Evolutionary conservation across 768 basidiomycete genomes (phyloP).

Genomic region (Psilocybe subaeruginosa): DNA sequence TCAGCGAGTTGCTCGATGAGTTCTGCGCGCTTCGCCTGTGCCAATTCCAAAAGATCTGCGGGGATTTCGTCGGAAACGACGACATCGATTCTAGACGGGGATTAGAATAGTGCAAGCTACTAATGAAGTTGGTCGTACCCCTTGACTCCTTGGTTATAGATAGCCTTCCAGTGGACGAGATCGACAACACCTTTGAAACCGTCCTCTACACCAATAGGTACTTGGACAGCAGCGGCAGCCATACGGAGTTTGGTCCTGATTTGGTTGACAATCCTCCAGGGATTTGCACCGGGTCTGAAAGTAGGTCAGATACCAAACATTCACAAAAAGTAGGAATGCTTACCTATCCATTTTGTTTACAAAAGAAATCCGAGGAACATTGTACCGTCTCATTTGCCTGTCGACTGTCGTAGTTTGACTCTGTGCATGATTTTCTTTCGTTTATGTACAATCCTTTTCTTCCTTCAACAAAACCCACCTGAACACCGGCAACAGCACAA

Average conservation of each 20-base stretch:
- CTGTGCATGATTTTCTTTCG: constrained; percentile 36
- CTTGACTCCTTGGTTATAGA: constrained; percentile 94
- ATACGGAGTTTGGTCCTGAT: constrained; percentile 91
- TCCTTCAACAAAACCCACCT: constrained; percentile 44
- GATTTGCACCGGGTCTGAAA: constrained; percentile 83
- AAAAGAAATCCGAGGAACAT: constrained; percentile 91
- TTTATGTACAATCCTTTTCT: not conserved
- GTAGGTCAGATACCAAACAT: too few species aligned
- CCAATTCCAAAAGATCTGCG: constrained; percentile 68
- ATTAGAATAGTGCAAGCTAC: not conserved
- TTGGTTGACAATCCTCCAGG: constrained; percentile 92
- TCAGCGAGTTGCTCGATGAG: constrained; percentile 96
- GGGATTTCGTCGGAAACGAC: constrained; percentile 90
- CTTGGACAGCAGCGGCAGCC: constrained; percentile 91
- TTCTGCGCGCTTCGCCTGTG: constrained; percentile 83
- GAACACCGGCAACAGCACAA: constrained; percentile 96
- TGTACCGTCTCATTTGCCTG: constrained; percentile 97
- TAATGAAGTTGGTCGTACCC: constrained; percentile 58
- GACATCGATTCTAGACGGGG: constrained; percentile 66
- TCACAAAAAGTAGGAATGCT: not conserved
- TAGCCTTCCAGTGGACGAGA: constrained; percentile 89
- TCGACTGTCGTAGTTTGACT: constrained; percentile 99
- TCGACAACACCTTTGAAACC: constrained; percentile 92
- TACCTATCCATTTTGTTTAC: constrained; percentile 99
- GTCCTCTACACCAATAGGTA: constrained; percentile 92